Base-by-base conservation (phyloP, 176 grass and related monocot species). In the bread wheat (Triticum aestivum) region DNA sequence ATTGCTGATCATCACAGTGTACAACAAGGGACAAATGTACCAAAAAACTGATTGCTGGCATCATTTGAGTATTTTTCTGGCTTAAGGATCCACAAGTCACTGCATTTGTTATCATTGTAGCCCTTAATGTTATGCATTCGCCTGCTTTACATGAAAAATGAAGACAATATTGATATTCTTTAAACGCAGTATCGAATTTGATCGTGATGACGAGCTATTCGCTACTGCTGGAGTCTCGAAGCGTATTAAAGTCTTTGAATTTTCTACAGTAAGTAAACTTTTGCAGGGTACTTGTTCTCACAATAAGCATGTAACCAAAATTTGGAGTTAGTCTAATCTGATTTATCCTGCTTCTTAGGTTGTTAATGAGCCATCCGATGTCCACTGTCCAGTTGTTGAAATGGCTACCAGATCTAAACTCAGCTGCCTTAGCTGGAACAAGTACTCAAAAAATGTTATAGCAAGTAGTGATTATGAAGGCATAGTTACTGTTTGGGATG, bases 351-450 rank as follows among this genome's bases (percentile, higher is more conserved):
- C 79, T 76, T 61, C 75, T 69, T 85, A 99, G 97, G 90, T 99
- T 84, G 90, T 97, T 73, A 99, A 99, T 89, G 92, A 94, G 86
- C 89, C 90, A 75, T 93, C 94, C 42, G 94, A 99, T 77, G 87
- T 93, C 47, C 94, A 99, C 75, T 99, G 97, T 79, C 97, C 97
- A 8, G 92, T 99, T 84, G 97, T 99, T 63, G 94, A 99, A 89
- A 93, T 99, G 94, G 79, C 97, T 58, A 97, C 94, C 24, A 88
- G 97, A 88, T 97, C 97, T 44, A 99, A 99, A 87, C 90, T 99
- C 72, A 99, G 97, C 84, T 99, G 97, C 92, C 91, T 99, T 88
- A 99, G 94, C 85, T 99, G 97, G 97, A 99, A 99, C 90, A 99
- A 99, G 73, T 99, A 96, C 89, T 99, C 97, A 18, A 99, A 99